A percentile compares a stretch with the other conserved stretches of the same genome.
These are phyloP conservation scores for Calonectria fujianensis DNA, from an alignment of 2,329 filamentous ascomycete genomes.

Conservation along the genomic window DNA sequence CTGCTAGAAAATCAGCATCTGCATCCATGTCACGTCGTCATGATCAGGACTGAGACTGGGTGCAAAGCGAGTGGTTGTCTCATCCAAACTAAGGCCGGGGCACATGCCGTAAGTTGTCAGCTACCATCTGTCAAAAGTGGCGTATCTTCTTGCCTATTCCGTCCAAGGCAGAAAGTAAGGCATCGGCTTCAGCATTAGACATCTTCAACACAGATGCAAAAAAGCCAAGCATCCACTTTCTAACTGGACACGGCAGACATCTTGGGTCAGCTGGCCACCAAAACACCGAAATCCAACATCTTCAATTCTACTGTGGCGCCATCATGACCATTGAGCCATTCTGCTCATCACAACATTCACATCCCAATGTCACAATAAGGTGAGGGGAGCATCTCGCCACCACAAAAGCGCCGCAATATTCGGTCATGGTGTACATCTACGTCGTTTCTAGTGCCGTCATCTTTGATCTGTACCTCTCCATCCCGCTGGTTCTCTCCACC, in stretches of 20 bases:
- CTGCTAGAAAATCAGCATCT: not conserved
- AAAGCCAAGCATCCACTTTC: not conserved
- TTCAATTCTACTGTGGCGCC: not conserved
- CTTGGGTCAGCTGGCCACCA: not conserved
- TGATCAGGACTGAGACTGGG: not conserved
- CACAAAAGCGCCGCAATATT: not conserved
- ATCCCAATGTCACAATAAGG: not conserved
- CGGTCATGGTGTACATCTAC: not conserved
- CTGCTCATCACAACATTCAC: not conserved
- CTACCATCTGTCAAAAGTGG: conserved; percentile 8
- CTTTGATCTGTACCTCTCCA: not conserved
- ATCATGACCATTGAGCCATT: not conserved
- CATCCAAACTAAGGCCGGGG: not conserved
- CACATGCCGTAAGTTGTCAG: not conserved
- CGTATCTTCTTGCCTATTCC: not conserved
- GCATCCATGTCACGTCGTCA: not conserved
- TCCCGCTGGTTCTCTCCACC: not conserved
- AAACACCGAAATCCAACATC: not conserved
- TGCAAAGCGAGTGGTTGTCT: not conserved
- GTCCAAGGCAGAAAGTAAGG: conserved; percentile 13
- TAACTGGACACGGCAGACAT: not conserved
- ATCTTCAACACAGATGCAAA: not conserved
- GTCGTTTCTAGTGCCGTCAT: not conserved
- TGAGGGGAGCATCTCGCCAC: not conserved
- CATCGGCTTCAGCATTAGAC: conserved; percentile 15